Evolutionary conservation across 306 rosid genomes (phyloP).

Genomic region (Mimosa pudica): DNA sequence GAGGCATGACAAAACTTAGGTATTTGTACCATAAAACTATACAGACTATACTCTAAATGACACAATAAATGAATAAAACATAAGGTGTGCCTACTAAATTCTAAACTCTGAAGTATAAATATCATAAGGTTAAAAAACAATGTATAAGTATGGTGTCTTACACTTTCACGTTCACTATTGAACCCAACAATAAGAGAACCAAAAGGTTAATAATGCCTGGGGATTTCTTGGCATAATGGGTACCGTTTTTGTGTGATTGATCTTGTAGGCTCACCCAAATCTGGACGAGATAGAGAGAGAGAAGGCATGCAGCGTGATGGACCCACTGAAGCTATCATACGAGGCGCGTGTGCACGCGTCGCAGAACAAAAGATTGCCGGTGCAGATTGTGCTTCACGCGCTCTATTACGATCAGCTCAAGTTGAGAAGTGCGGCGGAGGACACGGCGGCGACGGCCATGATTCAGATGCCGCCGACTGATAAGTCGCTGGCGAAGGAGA

Average conservation of each 20-base stretch:
- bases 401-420: slow-evolving; percentile 82
- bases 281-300: slow-evolving; percentile 84
- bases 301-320: slow-evolving; percentile 89
- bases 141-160: too few relatives aligned
- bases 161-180: too few relatives aligned
- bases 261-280: slow-evolving; percentile 64
- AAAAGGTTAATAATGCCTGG: too few relatives aligned
- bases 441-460: slow-evolving; percentile 25
- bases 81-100: too few relatives aligned
- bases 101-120: too few relatives aligned
- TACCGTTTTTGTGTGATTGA: neutral
- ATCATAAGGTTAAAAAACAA: too few relatives aligned
- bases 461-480: slow-evolving; percentile 59
- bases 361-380: slow-evolving; percentile 80
- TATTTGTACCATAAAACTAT: too few relatives aligned
- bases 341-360: slow-evolving; percentile 92
- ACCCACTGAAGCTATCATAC: slow-evolving; percentile 68
- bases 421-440: slow-evolving; percentile 60
- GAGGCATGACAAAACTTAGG: too few relatives aligned
- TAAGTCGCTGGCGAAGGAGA: slow-evolving; percentile 71
- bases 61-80: too few relatives aligned
- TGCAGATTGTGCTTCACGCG: slow-evolving; percentile 89
- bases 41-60: too few relatives aligned
- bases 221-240: too few relatives aligned
- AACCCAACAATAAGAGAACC: too few relatives aligned